These are phyloP conservation scores for Beta corolliflora DNA, from an alignment of 179 eudicot species.

Conservation along the genomic window DNA sequence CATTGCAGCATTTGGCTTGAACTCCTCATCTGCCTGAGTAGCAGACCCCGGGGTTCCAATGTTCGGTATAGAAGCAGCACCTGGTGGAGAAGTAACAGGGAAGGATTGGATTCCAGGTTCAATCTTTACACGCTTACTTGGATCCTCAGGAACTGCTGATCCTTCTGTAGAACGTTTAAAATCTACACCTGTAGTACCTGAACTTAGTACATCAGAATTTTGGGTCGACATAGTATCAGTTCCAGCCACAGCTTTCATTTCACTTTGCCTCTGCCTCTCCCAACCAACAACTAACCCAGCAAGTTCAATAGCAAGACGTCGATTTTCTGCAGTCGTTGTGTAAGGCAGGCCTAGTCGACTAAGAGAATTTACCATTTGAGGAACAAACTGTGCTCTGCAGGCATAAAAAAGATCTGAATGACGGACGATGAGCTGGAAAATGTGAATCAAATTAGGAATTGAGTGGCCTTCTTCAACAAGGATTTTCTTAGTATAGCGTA, in stretches of 20 bases:
- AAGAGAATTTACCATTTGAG: conserved; percentile 99
- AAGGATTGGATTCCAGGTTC: conserved; percentile 93
- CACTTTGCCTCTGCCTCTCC: conserved; percentile 97
- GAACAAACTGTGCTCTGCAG: conserved; percentile 98
- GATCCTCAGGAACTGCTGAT: conserved; percentile 70
- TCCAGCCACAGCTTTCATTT: conserved; percentile 63
- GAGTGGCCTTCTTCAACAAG: conserved; percentile 99
- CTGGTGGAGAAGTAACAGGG: conserved; percentile 93
- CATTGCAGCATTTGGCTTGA: conserved; percentile 99
- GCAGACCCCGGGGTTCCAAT: conserved; percentile 90
- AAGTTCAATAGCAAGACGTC: conserved; percentile 99
- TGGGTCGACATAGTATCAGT: conserved; percentile 47
- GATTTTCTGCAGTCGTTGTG: conserved; percentile 89
- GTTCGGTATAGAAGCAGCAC: conserved; percentile 82
- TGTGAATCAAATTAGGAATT: conserved; percentile 93
- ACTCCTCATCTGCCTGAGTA: conserved; percentile 97
- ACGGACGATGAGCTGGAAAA: conserved; percentile 98
- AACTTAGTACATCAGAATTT: conserved; percentile 53
- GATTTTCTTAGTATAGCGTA: conserved; percentile 96
- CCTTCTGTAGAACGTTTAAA: conserved; percentile 65
- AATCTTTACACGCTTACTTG: conserved; percentile 81
- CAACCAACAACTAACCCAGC: conserved; percentile 98
- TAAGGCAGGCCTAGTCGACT: conserved; percentile 96
- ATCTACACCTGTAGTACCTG: conserved; percentile 52
- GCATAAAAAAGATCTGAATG: conserved; percentile 99